Base-by-base conservation (phyloP, 495 filamentous ascomycete genomes). In the Hyaloscypha hepaticicola region DNA sequence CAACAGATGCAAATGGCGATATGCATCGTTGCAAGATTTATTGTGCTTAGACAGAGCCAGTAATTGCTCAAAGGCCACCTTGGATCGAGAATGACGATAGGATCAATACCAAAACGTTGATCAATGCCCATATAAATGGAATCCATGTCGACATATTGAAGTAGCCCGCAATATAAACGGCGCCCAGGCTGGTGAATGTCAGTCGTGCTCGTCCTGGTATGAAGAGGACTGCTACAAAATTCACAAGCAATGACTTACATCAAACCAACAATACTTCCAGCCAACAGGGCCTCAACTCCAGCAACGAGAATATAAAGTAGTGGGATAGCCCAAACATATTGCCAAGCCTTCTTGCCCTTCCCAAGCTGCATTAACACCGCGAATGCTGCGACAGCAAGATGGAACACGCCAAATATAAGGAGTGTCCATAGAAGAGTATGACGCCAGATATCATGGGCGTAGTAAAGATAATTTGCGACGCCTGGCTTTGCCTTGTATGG, bases 61-160 rank as follows among this genome's bases (percentile, higher is more conserved):
- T n/a, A 0, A 45, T 52, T 48, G 22, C 33, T 89, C 78, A 97
- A 61, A 99, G 80, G 33, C 92, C 95, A n/a, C 94, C 94, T 70
- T 96, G 92, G 64, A 97, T 93, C 11, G 93, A 90, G 75, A 97
- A 99, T 16, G 93, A 97, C 4, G 93, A 95, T 49, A 98, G 75
- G 58, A 97, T 89, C 49, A 99, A 74, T n/a, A 97, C 85, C 60
- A 97, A 74, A 2, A 96, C 86, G 71, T 93, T 97, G 73, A 97
- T 88, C 68, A 90, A 80, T n/a, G 88, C 89, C 95, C 95, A 99
- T 57, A 96, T 82, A 71, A 96, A 91, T 16, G 95, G 95, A 48
- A 97, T 89, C 95, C 96, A 99, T 2, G 95, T 97, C 58, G 92
- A 96, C 94, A 98, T 96, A 66, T 85, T 78, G 72, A 96, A 97